These are phyloP conservation scores for Neurospora hispaniola DNA, from an alignment of 495 filamentous ascomycete species.

Conservation along the genomic window DNA sequence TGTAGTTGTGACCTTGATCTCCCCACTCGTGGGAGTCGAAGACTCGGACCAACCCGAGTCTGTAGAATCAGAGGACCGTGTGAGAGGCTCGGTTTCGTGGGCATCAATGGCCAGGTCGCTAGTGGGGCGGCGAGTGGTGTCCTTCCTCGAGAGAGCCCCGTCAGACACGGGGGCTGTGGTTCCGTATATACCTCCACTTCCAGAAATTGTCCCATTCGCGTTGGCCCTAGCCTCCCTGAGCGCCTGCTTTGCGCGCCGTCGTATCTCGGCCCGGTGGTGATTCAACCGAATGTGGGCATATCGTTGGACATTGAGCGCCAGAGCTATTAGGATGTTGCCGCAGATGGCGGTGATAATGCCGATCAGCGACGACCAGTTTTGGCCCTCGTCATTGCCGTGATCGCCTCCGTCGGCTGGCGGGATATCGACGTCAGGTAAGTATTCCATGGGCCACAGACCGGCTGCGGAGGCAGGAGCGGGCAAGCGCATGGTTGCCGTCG, in stretches of 20 bases:
- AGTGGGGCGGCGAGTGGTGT: slow-evolving; percentile 15
- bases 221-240: slow-evolving; percentile 10
- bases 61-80: slow-evolving; percentile 34
- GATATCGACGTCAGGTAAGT: background rate
- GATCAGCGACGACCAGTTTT: slow-evolving; percentile 84
- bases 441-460: background rate
- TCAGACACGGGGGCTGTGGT: slow-evolving; percentile 6
- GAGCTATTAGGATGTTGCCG: slow-evolving; percentile 85
- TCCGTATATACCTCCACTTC: slow-evolving; percentile 15
- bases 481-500: background rate
- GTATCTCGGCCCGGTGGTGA: slow-evolving; percentile 23
- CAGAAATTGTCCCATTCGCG: slow-evolving; percentile 8
- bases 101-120: slow-evolving; percentile 18
- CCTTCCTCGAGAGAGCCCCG: slow-evolving; percentile 9
- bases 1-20: slow-evolving; percentile 27
- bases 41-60: slow-evolving; percentile 29
- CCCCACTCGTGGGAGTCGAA: slow-evolving; percentile 18
- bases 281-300: slow-evolving; percentile 82
- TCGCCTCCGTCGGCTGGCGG: slow-evolving; percentile 22
- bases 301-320: slow-evolving; percentile 92
- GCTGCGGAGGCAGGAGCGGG: background rate
- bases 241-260: slow-evolving; percentile 44
- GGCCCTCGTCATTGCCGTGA: slow-evolving; percentile 31
- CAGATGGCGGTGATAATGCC: slow-evolving; percentile 86
- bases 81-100: slow-evolving; percentile 40